phyloP scores from a whole-genome alignment of 2,329 filamentous ascomycete species.

The Aspergillus calidoustus region DNA sequence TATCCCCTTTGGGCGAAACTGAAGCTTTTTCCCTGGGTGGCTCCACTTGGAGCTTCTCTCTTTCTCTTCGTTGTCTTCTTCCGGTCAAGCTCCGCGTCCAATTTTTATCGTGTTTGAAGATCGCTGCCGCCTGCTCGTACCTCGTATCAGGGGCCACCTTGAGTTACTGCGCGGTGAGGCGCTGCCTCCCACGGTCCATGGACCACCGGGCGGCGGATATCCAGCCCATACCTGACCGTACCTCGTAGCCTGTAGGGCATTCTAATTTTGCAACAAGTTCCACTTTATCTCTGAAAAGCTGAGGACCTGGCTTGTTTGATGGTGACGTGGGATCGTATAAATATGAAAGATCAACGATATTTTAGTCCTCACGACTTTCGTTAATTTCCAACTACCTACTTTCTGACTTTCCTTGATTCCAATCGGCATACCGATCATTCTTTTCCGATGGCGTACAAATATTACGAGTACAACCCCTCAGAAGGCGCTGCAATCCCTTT shows the following conservation, averaged over 20 bases:
- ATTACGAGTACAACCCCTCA: constrained; percentile 32
- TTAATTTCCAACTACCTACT: background rate
- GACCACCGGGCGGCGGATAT: background rate
- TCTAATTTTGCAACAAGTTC: background rate
- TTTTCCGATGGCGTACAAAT: constrained; percentile 11
- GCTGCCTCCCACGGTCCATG: background rate
- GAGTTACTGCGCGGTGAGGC: background rate
- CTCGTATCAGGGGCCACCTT: background rate
- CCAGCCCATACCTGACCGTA: background rate
- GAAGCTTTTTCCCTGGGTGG: background rate
- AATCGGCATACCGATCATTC: background rate
- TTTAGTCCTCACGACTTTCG: too few relatives aligned
- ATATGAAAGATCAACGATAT: background rate
- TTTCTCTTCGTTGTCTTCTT: background rate
- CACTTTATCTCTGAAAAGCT: background rate
- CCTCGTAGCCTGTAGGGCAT: background rate
- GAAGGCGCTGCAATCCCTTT: constrained; percentile 30
- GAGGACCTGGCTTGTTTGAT: background rate
- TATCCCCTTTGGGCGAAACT: background rate
- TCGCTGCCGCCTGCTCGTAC: background rate
- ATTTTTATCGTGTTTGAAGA: background rate
- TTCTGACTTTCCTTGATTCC: too few relatives aligned
- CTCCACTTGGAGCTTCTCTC: background rate
- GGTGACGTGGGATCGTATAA: background rate
- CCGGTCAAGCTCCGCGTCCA: background rate